These are phyloP conservation scores for Agaricus blazei DNA, from an alignment of 768 basidiomycete species.

Conservation along the genomic window DNA sequence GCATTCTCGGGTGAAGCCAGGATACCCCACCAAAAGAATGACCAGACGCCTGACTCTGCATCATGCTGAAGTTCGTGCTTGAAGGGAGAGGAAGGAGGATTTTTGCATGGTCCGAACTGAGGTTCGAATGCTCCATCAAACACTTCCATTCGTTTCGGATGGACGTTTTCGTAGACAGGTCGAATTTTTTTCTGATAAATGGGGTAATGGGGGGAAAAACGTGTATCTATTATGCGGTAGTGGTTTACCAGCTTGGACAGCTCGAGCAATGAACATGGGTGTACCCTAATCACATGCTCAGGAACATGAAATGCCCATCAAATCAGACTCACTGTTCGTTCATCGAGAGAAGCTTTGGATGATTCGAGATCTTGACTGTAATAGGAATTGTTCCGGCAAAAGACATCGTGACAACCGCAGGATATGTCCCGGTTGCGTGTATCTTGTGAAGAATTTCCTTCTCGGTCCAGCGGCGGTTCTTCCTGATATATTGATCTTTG, in stretches of 20 bases:
- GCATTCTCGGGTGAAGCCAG: neutral
- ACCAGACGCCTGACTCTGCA: constrained; percentile 7
- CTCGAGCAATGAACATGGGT: constrained; percentile 7
- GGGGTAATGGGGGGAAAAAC: neutral
- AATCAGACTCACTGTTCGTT: constrained; percentile 1
- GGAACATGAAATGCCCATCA: neutral
- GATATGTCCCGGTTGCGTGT: neutral
- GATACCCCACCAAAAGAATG: constrained; percentile 4
- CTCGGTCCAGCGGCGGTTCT: neutral
- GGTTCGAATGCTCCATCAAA: neutral
- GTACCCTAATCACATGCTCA: constrained; percentile 2
- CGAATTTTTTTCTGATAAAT: neutral
- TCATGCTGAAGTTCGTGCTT: constrained; percentile 7
- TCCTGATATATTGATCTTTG: neutral
- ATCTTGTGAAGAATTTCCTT: neutral
- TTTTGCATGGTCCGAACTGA: neutral
- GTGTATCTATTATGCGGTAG: neutral
- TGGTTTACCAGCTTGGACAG: constrained; percentile 2
- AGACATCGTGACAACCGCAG: neutral
- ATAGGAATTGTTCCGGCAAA: neutral
- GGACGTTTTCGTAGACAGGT: neutral
- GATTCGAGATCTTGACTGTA: neutral
- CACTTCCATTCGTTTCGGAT: neutral
- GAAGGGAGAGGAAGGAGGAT: neutral
- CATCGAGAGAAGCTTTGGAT: neutral